Evolutionary conservation across 345 rosid genomes (phyloP).

Genomic region (Euphorbia pulcherrima): DNA sequence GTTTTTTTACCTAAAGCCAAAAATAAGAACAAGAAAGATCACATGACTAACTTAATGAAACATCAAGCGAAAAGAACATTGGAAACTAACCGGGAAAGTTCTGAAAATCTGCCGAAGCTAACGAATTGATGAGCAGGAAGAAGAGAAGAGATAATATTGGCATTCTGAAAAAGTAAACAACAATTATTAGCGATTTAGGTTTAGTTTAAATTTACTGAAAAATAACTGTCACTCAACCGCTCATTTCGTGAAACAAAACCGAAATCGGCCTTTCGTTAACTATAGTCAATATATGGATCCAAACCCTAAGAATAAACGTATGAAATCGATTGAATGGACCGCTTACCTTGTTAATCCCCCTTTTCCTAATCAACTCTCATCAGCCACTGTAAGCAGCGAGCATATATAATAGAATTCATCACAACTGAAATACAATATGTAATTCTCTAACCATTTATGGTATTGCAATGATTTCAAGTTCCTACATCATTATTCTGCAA

Average conservation of each 20-base stretch:
- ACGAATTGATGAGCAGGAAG: background rate
- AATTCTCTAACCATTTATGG: too few species aligned
- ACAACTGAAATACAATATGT: too few species aligned
- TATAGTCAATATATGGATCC: too few species aligned
- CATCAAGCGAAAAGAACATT: too few species aligned
- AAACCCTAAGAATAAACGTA: too few species aligned
- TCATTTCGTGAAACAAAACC: slow-evolving; percentile 1
- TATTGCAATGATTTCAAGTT: too few species aligned
- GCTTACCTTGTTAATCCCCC: too few species aligned
- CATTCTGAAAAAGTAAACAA: background rate
- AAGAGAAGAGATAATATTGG: background rate
- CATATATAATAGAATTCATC: too few species aligned
- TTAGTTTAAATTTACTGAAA: background rate
- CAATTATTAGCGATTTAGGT: background rate
- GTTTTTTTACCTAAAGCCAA: slow-evolving; percentile 29
- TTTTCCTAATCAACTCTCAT: too few species aligned
- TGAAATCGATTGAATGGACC: too few species aligned
- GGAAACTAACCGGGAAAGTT: background rate
- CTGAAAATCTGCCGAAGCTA: background rate
- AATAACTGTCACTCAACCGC: slow-evolving; percentile 14
- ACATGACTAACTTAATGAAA: background rate
- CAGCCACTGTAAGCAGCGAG: too few species aligned
- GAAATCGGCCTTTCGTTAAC: background rate
- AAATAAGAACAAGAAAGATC: background rate
- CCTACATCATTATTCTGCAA: too few species aligned